phyloP scores from a whole-genome alignment of 306 rosid species.

The Rosa persica region DNA sequence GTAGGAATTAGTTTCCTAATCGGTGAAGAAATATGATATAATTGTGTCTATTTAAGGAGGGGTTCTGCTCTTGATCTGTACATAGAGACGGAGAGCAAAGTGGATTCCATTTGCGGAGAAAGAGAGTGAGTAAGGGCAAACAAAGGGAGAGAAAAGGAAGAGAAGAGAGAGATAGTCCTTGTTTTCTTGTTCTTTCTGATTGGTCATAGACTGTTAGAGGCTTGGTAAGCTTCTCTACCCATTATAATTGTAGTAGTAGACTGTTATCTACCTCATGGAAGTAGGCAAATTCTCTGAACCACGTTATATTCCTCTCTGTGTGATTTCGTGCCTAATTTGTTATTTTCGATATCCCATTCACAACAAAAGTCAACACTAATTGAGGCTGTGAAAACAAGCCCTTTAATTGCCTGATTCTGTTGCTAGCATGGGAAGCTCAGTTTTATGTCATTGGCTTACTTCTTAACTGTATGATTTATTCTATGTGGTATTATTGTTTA shows the following conservation, averaged over 20 bases:
- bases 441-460: constrained; percentile 2
- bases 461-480: not conserved
- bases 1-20: not conserved
- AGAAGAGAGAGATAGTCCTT: not conserved
- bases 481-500: not conserved
- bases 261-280: not conserved
- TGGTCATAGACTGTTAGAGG: not conserved
- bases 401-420: not conserved
- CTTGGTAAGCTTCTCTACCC: not conserved
- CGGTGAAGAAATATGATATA: not conserved
- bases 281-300: not conserved
- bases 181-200: not conserved
- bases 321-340: not conserved
- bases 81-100: not conserved
- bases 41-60: not conserved
- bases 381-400: not conserved
- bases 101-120: not conserved
- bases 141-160: not conserved
- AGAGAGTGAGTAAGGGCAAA: not conserved
- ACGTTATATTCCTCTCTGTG: not conserved
- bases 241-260: not conserved
- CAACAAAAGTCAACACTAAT: not conserved
- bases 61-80: not conserved
- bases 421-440: not conserved
- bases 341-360: not conserved